A percentile compares a stretch with the other conserved stretches of the same genome.
Evolutionary conservation across 441 rosid species (phyloP).

Genomic region (Adansonia gregorii): DNA sequence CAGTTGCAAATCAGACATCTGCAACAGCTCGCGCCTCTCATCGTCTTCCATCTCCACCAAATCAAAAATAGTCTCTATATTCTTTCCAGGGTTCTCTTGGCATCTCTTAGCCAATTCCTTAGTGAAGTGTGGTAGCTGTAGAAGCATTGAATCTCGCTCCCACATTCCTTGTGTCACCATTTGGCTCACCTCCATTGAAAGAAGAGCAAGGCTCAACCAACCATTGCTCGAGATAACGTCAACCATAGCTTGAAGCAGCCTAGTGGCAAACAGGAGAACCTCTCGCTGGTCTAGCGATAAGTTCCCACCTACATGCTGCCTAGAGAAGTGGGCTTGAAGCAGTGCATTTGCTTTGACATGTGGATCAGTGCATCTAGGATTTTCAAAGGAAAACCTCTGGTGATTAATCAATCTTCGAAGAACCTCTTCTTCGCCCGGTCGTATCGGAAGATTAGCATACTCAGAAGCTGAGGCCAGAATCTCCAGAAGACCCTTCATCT

Average conservation of each 20-base stretch:
- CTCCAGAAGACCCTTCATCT: constrained; percentile 91
- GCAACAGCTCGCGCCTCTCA: constrained; percentile 79
- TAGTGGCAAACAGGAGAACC: constrained; percentile 73
- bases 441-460: constrained; percentile 70
- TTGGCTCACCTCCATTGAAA: constrained; percentile 97
- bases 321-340: constrained; percentile 91
- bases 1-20: constrained; percentile 66
- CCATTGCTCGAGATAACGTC: constrained; percentile 94
- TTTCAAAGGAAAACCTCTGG: constrained; percentile 91
- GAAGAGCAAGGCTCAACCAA: constrained; percentile 86
- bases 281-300: constrained; percentile 79
- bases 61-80: constrained; percentile 82
- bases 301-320: constrained; percentile 75
- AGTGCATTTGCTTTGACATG: constrained; percentile 89
- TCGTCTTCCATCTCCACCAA: constrained; percentile 92
- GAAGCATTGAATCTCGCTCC: constrained; percentile 96
- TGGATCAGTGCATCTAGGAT: constrained; percentile 75
- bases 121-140: constrained; percentile 91
- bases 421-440: constrained; percentile 89
- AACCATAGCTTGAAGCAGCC: constrained; percentile 88
- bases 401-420: constrained; percentile 80
- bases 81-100: constrained; percentile 82
- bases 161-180: constrained; percentile 98
- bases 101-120: constrained; percentile 84
- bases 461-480: constrained; percentile 95